These are phyloP conservation scores for Colletotrichum spaethianum DNA, from an alignment of 2,329 filamentous ascomycete species.

Conservation along the genomic window DNA sequence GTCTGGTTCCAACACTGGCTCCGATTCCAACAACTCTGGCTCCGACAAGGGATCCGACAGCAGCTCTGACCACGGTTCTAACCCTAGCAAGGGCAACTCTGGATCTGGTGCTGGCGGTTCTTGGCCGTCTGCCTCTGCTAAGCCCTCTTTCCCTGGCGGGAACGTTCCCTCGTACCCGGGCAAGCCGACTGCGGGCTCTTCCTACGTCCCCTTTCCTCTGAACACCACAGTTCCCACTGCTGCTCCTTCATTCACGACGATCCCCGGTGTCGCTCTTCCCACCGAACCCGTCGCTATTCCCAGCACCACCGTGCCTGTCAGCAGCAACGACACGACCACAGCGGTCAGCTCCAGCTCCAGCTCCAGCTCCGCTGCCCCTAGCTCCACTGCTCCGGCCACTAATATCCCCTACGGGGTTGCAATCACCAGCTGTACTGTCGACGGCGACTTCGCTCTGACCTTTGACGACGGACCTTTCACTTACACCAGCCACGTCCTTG, in stretches of 20 bases:
- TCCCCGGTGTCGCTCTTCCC: slow-evolving; percentile 32
- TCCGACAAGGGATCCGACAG: background rate
- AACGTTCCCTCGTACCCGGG: slow-evolving; percentile 27
- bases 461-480: slow-evolving; percentile 63
- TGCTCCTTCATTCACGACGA: slow-evolving; percentile 23
- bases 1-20: background rate
- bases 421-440: slow-evolving; percentile 50
- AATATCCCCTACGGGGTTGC: slow-evolving; percentile 51
- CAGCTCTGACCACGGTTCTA: background rate
- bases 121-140: background rate
- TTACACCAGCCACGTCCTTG: slow-evolving; percentile 59
- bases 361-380: slow-evolving; percentile 7
- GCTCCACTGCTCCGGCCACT: slow-evolving; percentile 52
- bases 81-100: background rate
- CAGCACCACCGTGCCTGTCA: slow-evolving; percentile 32
- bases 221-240: slow-evolving; percentile 30
- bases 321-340: slow-evolving; percentile 34
- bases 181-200: slow-evolving; percentile 20
- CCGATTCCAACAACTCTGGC: background rate
- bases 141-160: slow-evolving; percentile 25
- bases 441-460: slow-evolving; percentile 59
- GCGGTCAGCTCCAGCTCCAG: background rate
- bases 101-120: background rate
- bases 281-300: slow-evolving; percentile 22
- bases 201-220: slow-evolving; percentile 27